Base-by-base conservation (phyloP, 768 basidiomycete species). In the Myochromella boudieri region DNA sequence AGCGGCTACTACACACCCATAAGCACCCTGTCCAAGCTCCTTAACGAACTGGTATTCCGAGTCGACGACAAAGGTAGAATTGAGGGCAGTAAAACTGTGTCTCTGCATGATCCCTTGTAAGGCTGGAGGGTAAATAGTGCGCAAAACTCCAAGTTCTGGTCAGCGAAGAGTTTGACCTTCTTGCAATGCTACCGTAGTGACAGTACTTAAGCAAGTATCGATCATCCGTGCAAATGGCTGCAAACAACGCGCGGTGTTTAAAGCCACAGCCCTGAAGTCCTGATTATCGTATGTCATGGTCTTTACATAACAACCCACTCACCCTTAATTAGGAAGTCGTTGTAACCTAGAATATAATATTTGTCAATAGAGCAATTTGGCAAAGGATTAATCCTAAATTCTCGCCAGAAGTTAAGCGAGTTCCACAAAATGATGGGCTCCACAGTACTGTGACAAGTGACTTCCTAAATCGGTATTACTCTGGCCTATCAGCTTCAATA, bases 11-110 rank as follows among this genome's bases (percentile, higher is more conserved):
- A 94, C 91, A 61, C 88, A 93, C 32, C 94, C 92, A 64, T 97
- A 95, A 17, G 94, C 93, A 55, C 95, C 93, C 66, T 95, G 91
- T 24, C 94, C 93, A 43, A 98, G 88, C 61, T 97, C 95, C 71
- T 98, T 98, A 68, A 95, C 91, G 65, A 90, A 95, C 61, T 88
- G 82, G 59, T 95, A 97, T 66, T 91, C 86, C 11, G 84, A 75
- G 60, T 95, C 92, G 64, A 95, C 90, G 51, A 91, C 69, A 62
- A 94, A 95, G 39, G 79, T 86, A 44, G 90, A 91, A 64, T 89
- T 90, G 59, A 95, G 82, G 3, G 91, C 78, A 51, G 77, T 84
- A 70, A 94, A 92, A 31, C 78, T 82, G 62, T 88, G 87, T 50
- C 88, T 75, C 60, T 84, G 82, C 80, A 87, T 85, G 55, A 51